Conservation (phyloP, 2,329 filamentous ascomycete genomes). For the Alternaria incomplexa region DNA sequence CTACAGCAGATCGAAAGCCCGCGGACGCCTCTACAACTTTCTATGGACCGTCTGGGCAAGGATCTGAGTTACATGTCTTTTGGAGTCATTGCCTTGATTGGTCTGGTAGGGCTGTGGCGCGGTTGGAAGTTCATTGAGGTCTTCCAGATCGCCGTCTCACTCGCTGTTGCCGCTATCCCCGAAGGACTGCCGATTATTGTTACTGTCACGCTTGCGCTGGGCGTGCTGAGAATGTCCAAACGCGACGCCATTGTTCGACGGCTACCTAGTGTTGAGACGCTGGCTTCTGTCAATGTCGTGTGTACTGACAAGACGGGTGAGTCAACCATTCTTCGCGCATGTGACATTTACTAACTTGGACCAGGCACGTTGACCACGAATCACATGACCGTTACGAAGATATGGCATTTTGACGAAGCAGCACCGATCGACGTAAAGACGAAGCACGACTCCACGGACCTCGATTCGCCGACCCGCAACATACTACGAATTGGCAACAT, state of each 20-base stretch:
- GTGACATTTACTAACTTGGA: background rate
- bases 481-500: constrained; percentile 94
- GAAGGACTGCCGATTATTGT: constrained; percentile 98
- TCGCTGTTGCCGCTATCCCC: constrained; percentile 94
- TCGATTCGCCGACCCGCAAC: constrained; percentile 76
- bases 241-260: constrained; percentile 93
- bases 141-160: constrained; percentile 95
- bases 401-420: constrained; percentile 86
- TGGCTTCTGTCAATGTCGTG: constrained; percentile 99
- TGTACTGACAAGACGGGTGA: constrained; percentile 95
- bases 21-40: constrained; percentile 88
- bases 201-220: constrained; percentile 91
- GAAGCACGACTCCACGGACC: constrained; percentile 60
- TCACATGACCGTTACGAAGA: constrained; percentile 95
- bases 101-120: constrained; percentile 86
- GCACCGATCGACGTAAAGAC: constrained; percentile 63
- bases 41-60: constrained; percentile 96
- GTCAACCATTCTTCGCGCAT: background rate
- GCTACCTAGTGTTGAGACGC: constrained; percentile 94
- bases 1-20: constrained; percentile 95
- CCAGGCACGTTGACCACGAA: constrained; percentile 90
- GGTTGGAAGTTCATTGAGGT: constrained; percentile 91
- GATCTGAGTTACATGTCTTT: constrained; percentile 98
- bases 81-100: constrained; percentile 90
- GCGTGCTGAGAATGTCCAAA: constrained; percentile 94